Conservation (phyloP, 139 green algal genomes). For the Coelastrella sp. region DNA sequence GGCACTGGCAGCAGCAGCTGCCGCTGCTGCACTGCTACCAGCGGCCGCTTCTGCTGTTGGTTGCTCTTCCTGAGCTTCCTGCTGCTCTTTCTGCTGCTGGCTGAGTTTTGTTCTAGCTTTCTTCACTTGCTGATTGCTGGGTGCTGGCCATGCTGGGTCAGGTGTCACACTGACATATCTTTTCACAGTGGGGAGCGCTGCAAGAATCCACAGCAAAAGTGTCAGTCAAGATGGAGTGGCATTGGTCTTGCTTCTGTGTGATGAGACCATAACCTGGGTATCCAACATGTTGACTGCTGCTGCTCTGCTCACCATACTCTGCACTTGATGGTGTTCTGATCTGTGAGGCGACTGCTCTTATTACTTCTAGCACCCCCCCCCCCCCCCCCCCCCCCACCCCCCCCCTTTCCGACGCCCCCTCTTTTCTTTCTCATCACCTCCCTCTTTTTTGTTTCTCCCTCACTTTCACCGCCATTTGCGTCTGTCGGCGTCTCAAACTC, state of each 20-base stretch:
- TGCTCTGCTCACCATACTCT: not conserved
- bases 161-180: constrained; percentile 6
- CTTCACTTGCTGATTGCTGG: not conserved
- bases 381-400: too few relatives aligned
- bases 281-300: not conserved
- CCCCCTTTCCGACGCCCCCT: too few relatives aligned
- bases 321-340: too few relatives aligned
- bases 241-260: too few relatives aligned
- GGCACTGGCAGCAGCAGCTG: not conserved
- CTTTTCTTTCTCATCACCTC: too few relatives aligned
- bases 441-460: too few relatives aligned
- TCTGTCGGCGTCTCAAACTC: too few relatives aligned
- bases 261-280: not conserved
- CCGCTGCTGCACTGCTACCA: not conserved
- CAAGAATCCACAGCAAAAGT: not conserved
- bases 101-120: not conserved
- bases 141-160: constrained; percentile 39
- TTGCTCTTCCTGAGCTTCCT: not conserved
- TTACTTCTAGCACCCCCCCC: not conserved
- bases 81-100: constrained; percentile 17
- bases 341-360: not conserved
- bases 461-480: too few relatives aligned
- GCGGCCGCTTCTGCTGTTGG: not conserved
- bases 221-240: not conserved
- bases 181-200: constrained; percentile 40